Evolutionary conservation across 345 rosid species (phyloP), one percentile per base, ranked within the genome.

Genomic region (Syzygium aqueum): DNA sequence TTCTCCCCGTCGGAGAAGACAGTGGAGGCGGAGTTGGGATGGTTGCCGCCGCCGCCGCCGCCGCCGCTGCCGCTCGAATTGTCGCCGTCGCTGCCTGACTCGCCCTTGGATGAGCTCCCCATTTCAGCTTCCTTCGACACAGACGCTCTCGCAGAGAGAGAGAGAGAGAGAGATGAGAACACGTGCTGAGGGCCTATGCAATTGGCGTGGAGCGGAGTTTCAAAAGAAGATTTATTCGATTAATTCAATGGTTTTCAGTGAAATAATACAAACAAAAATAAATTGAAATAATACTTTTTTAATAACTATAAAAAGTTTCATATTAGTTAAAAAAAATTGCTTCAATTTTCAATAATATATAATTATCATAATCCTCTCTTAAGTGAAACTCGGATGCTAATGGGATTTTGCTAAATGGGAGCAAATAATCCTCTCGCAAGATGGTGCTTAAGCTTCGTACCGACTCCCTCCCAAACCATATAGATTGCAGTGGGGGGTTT

Each of bases 1-100:
- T 97, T 97, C 89, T 97, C 99, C 57, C 99, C 99, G 57, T 96
- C 99, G 50, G 95, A 78, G 92, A 96, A 97, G 89, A 94, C 82
- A 65, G 92, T 87, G 85, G 94, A 91, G 50, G 95, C 85, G 82
- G 92, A 88, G 85, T 93, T 91, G 27, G 96, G 94, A 28, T 94
- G 89, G 90, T 93, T 95, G 83, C 96, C 96, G 77, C 97, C 96
- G 89, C 96, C 87, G 85, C 94, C 98, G 85, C 94, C 99, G 89
- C 91, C 98, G 90, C 59, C 65, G 46, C 87, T 95, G 77, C 97
- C 96, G 89, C 96, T 94, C 14, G 97, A 90, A 15, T 96, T 88
- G 84, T 94, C 98, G 85, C 94, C 99, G 89, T 92, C 97, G 90
- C 77, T 84, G 46, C 87, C 94, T 54, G 96, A 91, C n/a, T 89